phyloP scores from a whole-genome alignment of 805 yeast genomes.

The Millerozyma acaciae region DNA sequence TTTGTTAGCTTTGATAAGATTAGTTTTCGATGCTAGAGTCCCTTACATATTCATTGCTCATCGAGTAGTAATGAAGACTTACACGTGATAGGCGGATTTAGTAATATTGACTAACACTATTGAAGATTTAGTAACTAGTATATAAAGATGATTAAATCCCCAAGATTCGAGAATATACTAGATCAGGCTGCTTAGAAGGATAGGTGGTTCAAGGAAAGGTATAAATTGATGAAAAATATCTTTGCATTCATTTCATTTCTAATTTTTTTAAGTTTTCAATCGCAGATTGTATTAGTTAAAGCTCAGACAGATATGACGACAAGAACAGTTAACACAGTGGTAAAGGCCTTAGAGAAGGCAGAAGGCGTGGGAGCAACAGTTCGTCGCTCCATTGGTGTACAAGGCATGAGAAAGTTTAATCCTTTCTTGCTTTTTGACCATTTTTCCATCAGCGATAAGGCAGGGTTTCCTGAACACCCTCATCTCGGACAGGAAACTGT shows the following conservation, averaged over 20 bases:
- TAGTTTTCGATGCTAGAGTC: no score
- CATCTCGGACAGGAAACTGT: constrained; percentile 40
- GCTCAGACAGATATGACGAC: constrained; percentile 10
- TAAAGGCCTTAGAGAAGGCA: constrained; percentile 60
- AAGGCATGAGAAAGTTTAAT: constrained; percentile 64
- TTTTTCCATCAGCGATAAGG: constrained; percentile 58
- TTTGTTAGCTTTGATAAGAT: no score
- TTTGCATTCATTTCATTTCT: constrained; percentile 1
- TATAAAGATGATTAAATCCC: no score
- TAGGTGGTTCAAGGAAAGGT: no score
- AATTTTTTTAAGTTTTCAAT: constrained; percentile 5
- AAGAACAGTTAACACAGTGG: constrained; percentile 30
- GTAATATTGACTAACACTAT: no score
- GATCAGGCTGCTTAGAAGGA: no score
- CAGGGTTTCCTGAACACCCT: constrained; percentile 51
- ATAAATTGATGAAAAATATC: constrained; percentile 3
- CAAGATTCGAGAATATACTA: no score
- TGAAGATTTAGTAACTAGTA: no score
- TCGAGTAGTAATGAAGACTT: no score
- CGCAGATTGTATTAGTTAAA: background rate
- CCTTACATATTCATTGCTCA: no score
- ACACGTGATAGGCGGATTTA: no score
- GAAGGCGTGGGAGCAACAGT: constrained; percentile 91
- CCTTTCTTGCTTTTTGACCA: constrained; percentile 85
- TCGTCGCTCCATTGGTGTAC: constrained; percentile 73